Conservation (phyloP, 208 protist genomes). For the Trypanosoma caninum region DNA sequence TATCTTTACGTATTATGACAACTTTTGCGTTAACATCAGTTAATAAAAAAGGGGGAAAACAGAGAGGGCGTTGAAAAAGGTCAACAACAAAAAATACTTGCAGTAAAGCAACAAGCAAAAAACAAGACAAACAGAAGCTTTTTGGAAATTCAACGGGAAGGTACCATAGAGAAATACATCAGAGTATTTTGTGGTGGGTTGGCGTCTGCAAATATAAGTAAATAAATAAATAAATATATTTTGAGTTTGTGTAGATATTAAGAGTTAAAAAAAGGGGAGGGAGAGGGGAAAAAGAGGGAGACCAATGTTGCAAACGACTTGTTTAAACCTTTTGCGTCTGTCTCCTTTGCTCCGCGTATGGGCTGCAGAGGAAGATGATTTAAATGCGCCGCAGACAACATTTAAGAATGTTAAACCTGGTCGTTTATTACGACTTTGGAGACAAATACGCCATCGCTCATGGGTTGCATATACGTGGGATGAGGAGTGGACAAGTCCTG, state of each 20-base stretch:
- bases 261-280: background rate
- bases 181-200: no score
- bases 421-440: conserved; percentile 72
- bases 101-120: no score
- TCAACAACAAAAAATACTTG: no score
- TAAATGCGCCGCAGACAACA: conserved; percentile 76
- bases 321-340: conserved; percentile 33
- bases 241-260: background rate
- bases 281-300: background rate
- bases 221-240: no score
- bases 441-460: conserved; percentile 81
- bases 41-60: no score
- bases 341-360: conserved; percentile 74
- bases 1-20: no score
- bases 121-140: no score
- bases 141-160: no score
- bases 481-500: conserved; percentile 80
- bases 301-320: conserved; percentile 36
- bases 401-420: conserved; percentile 91
- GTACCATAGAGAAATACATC: no score
- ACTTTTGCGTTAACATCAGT: no score
- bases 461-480: conserved; percentile 86
- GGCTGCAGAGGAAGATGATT: conserved; percentile 83
- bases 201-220: no score
- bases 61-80: no score